Conservation (phyloP, 2,329 filamentous ascomycete species). For the Aspergillus jensenii region DNA sequence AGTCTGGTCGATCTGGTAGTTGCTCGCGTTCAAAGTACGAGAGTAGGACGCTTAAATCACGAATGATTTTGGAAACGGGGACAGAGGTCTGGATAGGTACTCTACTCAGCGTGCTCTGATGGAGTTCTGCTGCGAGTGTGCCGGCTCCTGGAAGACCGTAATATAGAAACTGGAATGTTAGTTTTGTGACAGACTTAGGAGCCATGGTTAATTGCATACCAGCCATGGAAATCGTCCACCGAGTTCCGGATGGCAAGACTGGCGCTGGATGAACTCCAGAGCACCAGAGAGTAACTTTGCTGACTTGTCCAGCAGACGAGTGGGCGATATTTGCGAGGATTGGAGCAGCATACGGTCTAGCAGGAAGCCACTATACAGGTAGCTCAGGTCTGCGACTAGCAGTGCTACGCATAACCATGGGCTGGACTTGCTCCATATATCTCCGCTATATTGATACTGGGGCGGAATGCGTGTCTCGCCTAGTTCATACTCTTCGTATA, state of each 20-base stretch:
- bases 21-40: background rate
- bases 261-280: slow-evolving; percentile 6
- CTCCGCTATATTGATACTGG: background rate
- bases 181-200: too few species aligned
- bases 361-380: slow-evolving; percentile 8
- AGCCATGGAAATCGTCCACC: background rate
- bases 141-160: slow-evolving; percentile 11
- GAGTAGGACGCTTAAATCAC: background rate
- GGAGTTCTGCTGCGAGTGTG: slow-evolving; percentile 7
- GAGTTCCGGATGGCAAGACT: background rate
- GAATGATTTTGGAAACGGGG: background rate
- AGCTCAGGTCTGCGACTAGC: background rate
- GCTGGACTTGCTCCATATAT: background rate
- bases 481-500: background rate
- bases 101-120: background rate
- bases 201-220: background rate
- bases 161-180: slow-evolving; percentile 4
- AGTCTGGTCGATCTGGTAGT: background rate
- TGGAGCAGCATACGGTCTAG: slow-evolving; percentile 6
- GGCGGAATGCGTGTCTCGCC: background rate
- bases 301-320: slow-evolving; percentile 1
- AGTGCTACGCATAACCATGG: background rate
- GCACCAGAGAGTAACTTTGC: slow-evolving; percentile 4
- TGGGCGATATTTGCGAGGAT: background rate
- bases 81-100: background rate